Conservation (phyloP, 2,329 filamentous ascomycete genomes). For the Talaromyces sp. region DNA sequence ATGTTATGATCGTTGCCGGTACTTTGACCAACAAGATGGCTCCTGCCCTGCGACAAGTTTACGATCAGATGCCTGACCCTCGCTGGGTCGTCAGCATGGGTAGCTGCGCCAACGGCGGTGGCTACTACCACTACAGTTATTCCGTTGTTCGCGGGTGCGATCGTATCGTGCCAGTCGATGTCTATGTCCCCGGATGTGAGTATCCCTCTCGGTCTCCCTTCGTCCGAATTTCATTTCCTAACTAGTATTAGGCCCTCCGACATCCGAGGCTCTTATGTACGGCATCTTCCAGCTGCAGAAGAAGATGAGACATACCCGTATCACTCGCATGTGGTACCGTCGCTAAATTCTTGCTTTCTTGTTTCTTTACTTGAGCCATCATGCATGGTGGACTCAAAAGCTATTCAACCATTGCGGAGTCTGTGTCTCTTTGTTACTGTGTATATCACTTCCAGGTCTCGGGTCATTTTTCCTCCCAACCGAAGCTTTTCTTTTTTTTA, state of each 20-base stretch:
- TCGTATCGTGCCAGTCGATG: constrained; percentile 78
- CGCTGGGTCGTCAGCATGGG: constrained; percentile 88
- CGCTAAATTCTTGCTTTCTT: constrained; percentile 38
- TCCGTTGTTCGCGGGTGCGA: constrained; percentile 76
- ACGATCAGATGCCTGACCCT: constrained; percentile 94
- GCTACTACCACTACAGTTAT: constrained; percentile 89
- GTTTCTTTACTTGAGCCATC: constrained; percentile 14
- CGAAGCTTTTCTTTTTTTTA: neutral
- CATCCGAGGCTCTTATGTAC: constrained; percentile 60
- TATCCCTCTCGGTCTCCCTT: constrained; percentile 41
- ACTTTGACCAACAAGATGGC: constrained; percentile 96
- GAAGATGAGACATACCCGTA: constrained; percentile 68
- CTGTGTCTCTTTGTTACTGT: constrained; percentile 24
- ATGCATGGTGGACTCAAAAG: constrained; percentile 21
- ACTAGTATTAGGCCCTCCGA: constrained; percentile 50
- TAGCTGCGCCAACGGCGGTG: constrained; percentile 81
- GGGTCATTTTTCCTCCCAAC: neutral
- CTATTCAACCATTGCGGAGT: constrained; percentile 24
- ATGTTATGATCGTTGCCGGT: constrained; percentile 89
- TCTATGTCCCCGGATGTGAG: constrained; percentile 80
- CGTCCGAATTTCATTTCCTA: constrained; percentile 9
- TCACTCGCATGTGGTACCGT: constrained; percentile 62
- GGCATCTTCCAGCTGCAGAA: constrained; percentile 79
- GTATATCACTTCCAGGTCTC: constrained; percentile 23
- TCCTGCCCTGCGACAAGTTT: constrained; percentile 81